phyloP scores from a whole-genome alignment of 2,329 filamentous ascomycete genomes.

The Colletotrichum truncatum region DNA sequence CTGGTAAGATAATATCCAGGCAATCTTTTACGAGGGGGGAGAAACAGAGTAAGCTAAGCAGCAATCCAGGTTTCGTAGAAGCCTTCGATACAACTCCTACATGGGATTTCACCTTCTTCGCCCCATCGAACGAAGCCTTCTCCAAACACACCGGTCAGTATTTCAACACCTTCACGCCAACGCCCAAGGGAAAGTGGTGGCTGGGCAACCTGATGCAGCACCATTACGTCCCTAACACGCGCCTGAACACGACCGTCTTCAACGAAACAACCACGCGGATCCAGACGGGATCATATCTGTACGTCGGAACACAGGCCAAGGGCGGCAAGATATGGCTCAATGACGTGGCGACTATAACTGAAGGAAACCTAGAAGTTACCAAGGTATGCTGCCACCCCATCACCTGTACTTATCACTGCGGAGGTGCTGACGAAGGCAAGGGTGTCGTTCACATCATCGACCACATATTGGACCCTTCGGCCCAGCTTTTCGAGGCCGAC shows the following conservation, averaged over 20 bases:
- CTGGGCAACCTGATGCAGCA: conserved; percentile 37
- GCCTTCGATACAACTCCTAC: conserved; percentile 38
- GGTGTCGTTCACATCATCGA: conserved; percentile 38
- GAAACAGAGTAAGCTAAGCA: neutral
- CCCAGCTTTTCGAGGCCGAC: conserved; percentile 37
- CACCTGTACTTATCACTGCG: neutral
- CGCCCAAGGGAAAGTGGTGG: conserved; percentile 39
- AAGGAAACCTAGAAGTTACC: conserved; percentile 4
- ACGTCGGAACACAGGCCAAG: conserved; percentile 33
- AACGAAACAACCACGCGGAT: conserved; percentile 34
- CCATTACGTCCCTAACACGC: conserved; percentile 37
- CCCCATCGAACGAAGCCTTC: conserved; percentile 40
- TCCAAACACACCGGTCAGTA: conserved; percentile 37
- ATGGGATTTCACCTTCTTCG: conserved; percentile 43
- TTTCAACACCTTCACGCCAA: conserved; percentile 35
- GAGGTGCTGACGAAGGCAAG: conserved; percentile 20
- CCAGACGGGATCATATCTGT: conserved; percentile 37
- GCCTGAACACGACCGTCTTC: conserved; percentile 33
- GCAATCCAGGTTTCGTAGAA: conserved; percentile 35
- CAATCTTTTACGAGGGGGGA: neutral
- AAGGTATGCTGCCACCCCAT: neutral
- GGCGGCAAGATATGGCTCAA: conserved; percentile 34
- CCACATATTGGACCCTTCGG: conserved; percentile 35
- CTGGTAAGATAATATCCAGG: conserved; percentile 6
- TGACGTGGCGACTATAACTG: conserved; percentile 32